These are phyloP conservation scores for Phytophthora chlamydospora DNA, from an alignment of 352 stramenopile genomes.

Conservation along the genomic window DNA sequence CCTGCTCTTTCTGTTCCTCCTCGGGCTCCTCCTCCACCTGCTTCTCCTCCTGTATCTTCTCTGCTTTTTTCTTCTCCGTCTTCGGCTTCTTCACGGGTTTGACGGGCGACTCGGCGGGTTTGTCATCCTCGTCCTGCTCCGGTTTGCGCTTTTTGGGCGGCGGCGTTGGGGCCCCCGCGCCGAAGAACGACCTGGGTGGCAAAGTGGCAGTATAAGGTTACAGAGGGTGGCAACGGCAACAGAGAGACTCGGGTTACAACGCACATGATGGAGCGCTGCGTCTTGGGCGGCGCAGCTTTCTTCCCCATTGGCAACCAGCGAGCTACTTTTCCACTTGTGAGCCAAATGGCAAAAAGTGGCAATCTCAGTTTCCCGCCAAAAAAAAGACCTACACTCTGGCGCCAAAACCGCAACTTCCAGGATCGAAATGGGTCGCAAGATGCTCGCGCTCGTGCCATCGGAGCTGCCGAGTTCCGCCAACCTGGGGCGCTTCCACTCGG, in stretches of 20 bases:
- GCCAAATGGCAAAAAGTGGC: slow-evolving; percentile 2
- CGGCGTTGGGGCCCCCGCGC: slow-evolving; percentile 26
- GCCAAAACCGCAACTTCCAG: slow-evolving; percentile 10
- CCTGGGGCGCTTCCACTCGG: slow-evolving; percentile 73
- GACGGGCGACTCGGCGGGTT: background rate
- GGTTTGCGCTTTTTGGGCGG: slow-evolving; percentile 38
- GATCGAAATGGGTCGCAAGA: slow-evolving; percentile 48
- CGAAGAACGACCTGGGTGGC: slow-evolving; percentile 64
- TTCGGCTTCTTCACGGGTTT: slow-evolving; percentile 31
- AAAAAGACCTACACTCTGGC: slow-evolving; percentile 12
- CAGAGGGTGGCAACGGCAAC: background rate
- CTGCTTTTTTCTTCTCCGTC: slow-evolving; percentile 15
- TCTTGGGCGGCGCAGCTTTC: slow-evolving; percentile 29
- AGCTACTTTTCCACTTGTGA: slow-evolving; percentile 2
- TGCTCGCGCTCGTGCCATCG: slow-evolving; percentile 56
- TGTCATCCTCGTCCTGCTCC: slow-evolving; percentile 14
- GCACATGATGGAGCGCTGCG: slow-evolving; percentile 74
- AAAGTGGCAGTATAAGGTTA: too few species aligned
- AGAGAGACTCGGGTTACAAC: slow-evolving; percentile 9
- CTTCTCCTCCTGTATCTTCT: slow-evolving; percentile 13
- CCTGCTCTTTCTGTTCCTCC: slow-evolving; percentile 13
- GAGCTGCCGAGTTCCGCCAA: slow-evolving; percentile 35
- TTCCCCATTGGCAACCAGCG: background rate
- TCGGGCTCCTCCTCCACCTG: slow-evolving; percentile 4
- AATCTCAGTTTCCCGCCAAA: too few species aligned